Percentiles rank a stretch among this genome's conserved stretches.
These are phyloP conservation scores for Symbiodinium pilosum DNA, from an alignment of 73 alveolate genomes.

Conservation along the genomic window DNA sequence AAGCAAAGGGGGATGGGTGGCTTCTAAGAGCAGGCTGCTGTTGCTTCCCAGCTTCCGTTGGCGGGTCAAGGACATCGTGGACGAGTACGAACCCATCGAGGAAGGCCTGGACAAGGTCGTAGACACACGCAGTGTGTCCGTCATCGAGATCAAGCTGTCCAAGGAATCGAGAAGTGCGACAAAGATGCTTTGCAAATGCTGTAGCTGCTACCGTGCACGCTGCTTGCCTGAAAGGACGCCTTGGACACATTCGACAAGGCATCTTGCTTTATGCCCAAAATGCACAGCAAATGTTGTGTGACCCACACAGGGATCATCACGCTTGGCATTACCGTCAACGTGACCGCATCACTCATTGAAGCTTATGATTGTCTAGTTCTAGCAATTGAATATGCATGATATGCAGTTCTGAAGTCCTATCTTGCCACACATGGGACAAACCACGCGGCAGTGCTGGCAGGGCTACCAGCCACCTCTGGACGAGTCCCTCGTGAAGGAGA, in stretches of 20 bases:
- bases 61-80: background rate
- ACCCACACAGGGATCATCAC: no score
- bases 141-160: constrained; percentile 96
- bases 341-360: no score
- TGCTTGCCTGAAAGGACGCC: background rate
- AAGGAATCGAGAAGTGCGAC: no score
- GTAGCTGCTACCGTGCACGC: no score
- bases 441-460: background rate
- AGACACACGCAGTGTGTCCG: constrained; percentile 96
- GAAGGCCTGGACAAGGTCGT: constrained; percentile 71
- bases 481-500: constrained; percentile 20
- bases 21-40: background rate
- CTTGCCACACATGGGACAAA: background rate
- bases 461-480: constrained; percentile 22
- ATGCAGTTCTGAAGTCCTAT: background rate
- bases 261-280: no score
- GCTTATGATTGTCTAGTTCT: no score
- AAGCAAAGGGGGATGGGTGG: background rate
- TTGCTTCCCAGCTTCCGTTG: background rate
- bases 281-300: no score
- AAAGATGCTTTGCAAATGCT: no score
- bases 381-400: no score
- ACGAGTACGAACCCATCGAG: constrained; percentile 7
- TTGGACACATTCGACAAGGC: constrained; percentile 10
- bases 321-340: no score